Percentiles rank a stretch among this genome's conserved stretches.
Conservation (phyloP, 768 basidiomycete species). For the Collybiopsis luxurians region DNA sequence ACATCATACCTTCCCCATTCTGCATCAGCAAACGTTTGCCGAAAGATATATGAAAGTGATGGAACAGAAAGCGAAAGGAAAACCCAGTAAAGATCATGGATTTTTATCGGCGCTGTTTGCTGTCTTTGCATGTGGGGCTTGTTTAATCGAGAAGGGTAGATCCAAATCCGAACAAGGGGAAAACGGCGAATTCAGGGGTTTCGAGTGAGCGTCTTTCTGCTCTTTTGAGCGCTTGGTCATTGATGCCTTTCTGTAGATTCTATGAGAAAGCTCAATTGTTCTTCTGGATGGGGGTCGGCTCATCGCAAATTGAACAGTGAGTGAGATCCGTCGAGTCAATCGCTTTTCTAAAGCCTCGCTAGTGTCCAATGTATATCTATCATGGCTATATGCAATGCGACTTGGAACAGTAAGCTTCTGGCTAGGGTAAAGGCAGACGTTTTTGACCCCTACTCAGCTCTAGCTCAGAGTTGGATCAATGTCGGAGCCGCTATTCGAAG, state of each 20-base stretch:
- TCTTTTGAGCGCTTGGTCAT: not conserved
- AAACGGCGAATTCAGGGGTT: constrained; percentile 11
- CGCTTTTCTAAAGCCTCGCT: not conserved
- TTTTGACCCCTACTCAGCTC: constrained; percentile 7
- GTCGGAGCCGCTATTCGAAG: constrained; percentile 16
- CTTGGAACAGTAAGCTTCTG: constrained; percentile 14
- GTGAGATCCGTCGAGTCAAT: not conserved
- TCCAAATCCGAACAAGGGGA: constrained; percentile 1
- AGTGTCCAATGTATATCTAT: constrained; percentile 17
- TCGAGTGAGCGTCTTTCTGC: constrained; percentile 11
- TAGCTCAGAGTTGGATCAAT: constrained; percentile 18
- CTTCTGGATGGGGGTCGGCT: constrained; percentile 14
- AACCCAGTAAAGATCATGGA: constrained; percentile 8
- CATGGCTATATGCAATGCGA: constrained; percentile 17
- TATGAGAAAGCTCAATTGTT: constrained; percentile 16
- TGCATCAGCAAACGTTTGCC: constrained; percentile 16
- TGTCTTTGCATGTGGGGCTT: constrained; percentile 17
- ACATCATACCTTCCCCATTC: constrained; percentile 17
- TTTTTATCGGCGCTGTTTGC: constrained; percentile 15
- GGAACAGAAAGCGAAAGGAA: constrained; percentile 10
- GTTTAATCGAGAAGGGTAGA: constrained; percentile 2
- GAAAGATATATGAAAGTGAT: constrained; percentile 14
- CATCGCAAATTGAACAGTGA: constrained; percentile 17
- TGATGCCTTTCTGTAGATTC: not conserved
- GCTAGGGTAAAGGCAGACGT: not conserved